A percentile compares a stretch with the other conserved stretches of the same genome.
Conservation (phyloP, 2,329 filamentous ascomycete species). For the Claviceps sorghi region DNA sequence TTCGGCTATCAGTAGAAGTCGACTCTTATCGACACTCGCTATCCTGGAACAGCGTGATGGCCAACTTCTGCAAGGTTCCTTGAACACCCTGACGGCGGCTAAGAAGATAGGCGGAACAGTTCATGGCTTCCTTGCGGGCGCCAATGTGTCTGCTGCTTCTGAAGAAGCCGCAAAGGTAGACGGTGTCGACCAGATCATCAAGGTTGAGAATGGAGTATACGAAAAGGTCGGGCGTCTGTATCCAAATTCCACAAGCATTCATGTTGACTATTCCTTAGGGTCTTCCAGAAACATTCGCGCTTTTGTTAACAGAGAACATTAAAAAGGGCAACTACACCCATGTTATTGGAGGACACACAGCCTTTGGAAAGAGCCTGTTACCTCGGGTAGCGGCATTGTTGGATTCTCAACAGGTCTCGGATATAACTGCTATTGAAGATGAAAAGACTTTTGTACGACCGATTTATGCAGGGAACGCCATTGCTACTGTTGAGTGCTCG, state of each 20-base stretch:
- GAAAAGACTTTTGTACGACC: constrained; percentile 93
- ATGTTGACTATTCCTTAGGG: constrained; percentile 36
- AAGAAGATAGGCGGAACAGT: constrained; percentile 73
- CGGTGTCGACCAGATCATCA: constrained; percentile 82
- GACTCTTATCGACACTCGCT: constrained; percentile 63
- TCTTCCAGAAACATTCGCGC: constrained; percentile 87
- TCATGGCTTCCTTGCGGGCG: constrained; percentile 77
- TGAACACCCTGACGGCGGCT: constrained; percentile 75
- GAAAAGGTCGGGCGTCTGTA: constrained; percentile 54
- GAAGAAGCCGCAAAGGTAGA: constrained; percentile 77
- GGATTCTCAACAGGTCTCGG: constrained; percentile 85
- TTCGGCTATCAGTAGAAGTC: not conserved
- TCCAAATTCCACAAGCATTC: not conserved
- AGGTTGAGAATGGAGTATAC: constrained; percentile 77
- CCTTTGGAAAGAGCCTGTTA: constrained; percentile 91
- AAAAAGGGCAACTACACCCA: constrained; percentile 92
- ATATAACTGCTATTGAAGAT: constrained; percentile 72
- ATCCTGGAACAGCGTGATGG: constrained; percentile 88
- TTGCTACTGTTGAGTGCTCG: constrained; percentile 83
- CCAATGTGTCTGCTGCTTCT: constrained; percentile 58
- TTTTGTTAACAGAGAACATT: constrained; percentile 86
- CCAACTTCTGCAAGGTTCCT: constrained; percentile 65
- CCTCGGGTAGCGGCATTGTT: constrained; percentile 83
- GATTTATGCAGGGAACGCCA: constrained; percentile 95
- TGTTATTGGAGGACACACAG: constrained; percentile 77